A percentile compares a stretch with the other conserved stretches of the same genome.
Evolutionary conservation across 495 filamentous ascomycete genomes (phyloP).

Genomic region (Hypoxylon lienhwacheense): DNA sequence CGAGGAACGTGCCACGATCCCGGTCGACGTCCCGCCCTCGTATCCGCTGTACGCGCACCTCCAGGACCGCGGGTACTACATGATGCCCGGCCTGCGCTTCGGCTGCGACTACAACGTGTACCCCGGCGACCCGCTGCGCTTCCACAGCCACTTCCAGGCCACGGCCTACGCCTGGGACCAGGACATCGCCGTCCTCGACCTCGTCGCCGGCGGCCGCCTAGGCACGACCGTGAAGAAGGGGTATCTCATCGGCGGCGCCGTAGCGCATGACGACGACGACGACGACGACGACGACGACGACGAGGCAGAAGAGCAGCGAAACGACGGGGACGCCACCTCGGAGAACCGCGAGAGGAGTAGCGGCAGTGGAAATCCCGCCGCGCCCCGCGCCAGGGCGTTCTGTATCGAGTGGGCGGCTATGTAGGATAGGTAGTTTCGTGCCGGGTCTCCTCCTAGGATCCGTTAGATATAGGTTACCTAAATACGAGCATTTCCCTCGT

Average conservation of each 20-base stretch:
- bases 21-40: constrained; percentile 39
- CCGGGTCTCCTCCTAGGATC: no score
- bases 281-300: no score
- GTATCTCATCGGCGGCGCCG: constrained; percentile 76
- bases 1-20: background rate
- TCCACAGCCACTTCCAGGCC: constrained; percentile 89
- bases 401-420: constrained; percentile 85
- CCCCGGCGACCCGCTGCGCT: constrained; percentile 90
- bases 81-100: constrained; percentile 89
- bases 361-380: constrained; percentile 18
- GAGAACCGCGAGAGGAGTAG: no score
- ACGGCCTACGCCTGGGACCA: constrained; percentile 81
- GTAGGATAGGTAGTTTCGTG: constrained; percentile 44
- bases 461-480: no score
- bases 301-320: constrained; percentile 34
- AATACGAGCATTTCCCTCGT: no score
- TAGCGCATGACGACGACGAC: constrained; percentile 1
- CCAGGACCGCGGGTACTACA: constrained; percentile 77
- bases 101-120: constrained; percentile 90
- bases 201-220: constrained; percentile 82
- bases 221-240: constrained; percentile 96
- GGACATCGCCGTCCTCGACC: constrained; percentile 76
- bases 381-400: constrained; percentile 61
- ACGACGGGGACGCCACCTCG: constrained; percentile 28
- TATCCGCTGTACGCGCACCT: constrained; percentile 74